A percentile compares a stretch with the other conserved stretches of the same genome.
Evolutionary conservation across 345 rosid species (phyloP).

Genomic region (Gossypium herbaceum): DNA sequence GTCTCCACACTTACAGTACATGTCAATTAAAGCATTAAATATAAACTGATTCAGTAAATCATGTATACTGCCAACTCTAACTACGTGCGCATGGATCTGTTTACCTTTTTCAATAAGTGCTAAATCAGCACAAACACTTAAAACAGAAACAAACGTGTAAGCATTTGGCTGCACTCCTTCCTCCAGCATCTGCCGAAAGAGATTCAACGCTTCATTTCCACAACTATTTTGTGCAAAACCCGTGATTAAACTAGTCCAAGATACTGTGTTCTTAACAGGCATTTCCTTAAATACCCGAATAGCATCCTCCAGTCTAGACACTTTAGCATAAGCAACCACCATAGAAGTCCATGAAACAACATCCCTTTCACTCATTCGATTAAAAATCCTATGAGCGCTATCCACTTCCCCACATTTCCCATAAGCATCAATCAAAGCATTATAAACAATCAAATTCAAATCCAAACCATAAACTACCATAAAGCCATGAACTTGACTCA

Average conservation of each 20-base stretch:
- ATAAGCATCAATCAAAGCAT: constrained; percentile 44
- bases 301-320: constrained; percentile 35
- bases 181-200: constrained; percentile 36
- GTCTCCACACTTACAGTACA: constrained; percentile 49
- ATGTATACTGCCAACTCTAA: constrained; percentile 19
- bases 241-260: constrained; percentile 43
- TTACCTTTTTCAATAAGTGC: constrained; percentile 43
- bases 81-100: constrained; percentile 37
- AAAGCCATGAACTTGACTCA: constrained; percentile 36
- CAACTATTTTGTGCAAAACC: constrained; percentile 35
- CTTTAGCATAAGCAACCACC: constrained; percentile 33
- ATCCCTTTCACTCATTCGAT: constrained; percentile 34
- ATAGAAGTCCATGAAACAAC: constrained; percentile 49
- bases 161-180: constrained; percentile 33
- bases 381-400: constrained; percentile 23
- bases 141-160: constrained; percentile 35
- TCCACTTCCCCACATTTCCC: constrained; percentile 42
- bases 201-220: constrained; percentile 31
- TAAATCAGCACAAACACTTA: constrained; percentile 42
- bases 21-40: constrained; percentile 38
- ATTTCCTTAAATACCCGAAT: constrained; percentile 26
- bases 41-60: constrained; percentile 25
- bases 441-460: constrained; percentile 28
- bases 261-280: constrained; percentile 33
- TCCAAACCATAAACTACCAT: constrained; percentile 31